These are phyloP conservation scores for Apophysomyces sp. DNA, from an alignment of 371 early-diverging fungal species.

Conservation along the genomic window DNA sequence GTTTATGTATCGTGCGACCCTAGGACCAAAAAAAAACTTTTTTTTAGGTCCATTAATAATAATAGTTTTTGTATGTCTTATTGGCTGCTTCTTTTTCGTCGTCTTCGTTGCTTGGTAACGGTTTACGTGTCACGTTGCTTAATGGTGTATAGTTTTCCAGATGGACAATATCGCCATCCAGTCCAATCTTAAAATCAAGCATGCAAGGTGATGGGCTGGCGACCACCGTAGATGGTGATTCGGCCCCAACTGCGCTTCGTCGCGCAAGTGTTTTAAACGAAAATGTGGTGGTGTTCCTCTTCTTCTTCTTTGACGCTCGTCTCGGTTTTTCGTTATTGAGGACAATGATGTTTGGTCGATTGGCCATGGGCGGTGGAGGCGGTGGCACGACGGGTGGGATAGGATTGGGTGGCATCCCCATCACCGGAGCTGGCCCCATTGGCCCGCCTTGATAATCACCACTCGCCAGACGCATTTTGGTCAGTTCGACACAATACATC, in stretches of 20 bases:
- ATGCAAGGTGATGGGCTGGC: not conserved
- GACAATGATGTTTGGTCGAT: slow-evolving; percentile 27
- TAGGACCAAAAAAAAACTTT: no score
- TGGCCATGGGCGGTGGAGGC: slow-evolving; percentile 9
- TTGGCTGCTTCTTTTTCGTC: no score
- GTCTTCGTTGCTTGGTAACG: no score
- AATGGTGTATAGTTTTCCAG: not conserved
- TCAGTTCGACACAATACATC: slow-evolving; percentile 1
- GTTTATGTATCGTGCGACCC: no score
- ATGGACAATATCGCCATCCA: not conserved
- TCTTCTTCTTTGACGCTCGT: slow-evolving; percentile 4
- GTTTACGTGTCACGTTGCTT: not conserved
- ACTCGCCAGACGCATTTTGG: not conserved
- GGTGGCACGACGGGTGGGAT: slow-evolving; percentile 8
- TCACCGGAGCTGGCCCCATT: not conserved
- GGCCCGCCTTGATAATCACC: not conserved
- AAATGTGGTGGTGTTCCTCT: not conserved
- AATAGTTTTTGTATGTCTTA: no score
- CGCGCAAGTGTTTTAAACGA: not conserved
- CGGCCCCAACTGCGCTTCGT: not conserved
- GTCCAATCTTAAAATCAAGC: not conserved
- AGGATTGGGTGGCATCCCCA: slow-evolving; percentile 9
- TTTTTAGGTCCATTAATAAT: no score
- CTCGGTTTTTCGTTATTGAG: slow-evolving; percentile 29
- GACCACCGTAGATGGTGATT: not conserved